These are phyloP conservation scores for Corchorus capsularis DNA, from an alignment of 345 rosid genomes.

Conservation along the genomic window DNA sequence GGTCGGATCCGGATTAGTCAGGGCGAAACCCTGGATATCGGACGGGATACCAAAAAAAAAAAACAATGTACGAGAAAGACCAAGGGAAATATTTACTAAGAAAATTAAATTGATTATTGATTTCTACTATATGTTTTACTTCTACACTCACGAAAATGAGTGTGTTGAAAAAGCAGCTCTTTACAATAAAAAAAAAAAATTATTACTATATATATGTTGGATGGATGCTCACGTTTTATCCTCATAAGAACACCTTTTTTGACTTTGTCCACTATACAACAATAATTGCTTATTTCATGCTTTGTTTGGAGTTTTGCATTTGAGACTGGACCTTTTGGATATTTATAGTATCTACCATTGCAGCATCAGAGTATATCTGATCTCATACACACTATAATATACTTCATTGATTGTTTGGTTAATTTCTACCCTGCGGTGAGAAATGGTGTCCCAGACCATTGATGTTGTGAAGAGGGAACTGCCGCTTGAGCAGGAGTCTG, in stretches of 20 bases:
- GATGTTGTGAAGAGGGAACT: slow-evolving; percentile 62
- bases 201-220: neutral
- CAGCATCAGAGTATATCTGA: neutral
- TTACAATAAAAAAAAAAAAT: neutral
- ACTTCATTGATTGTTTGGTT: neutral
- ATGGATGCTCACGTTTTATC: neutral
- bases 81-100: no score
- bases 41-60: no score
- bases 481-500: slow-evolving; percentile 59
- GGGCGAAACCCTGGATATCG: no score
- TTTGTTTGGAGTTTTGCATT: slow-evolving; percentile 7
- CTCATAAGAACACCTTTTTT: neutral
- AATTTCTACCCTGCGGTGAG: neutral
- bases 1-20: no score
- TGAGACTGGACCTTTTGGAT: no score
- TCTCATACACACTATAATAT: neutral
- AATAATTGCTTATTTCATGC: neutral
- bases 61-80: no score
- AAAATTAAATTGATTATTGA: no score
- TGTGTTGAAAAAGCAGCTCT: neutral
- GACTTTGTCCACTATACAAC: neutral
- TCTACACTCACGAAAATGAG: no score
- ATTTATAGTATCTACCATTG: no score
- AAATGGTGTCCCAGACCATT: slow-evolving; percentile 34
- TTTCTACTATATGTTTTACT: no score